A percentile compares a stretch with the other conserved stretches of the same genome.
phyloP scores from a whole-genome alignment of 2,329 filamentous ascomycete genomes.

The Cordyceps cateniannulata region DNA sequence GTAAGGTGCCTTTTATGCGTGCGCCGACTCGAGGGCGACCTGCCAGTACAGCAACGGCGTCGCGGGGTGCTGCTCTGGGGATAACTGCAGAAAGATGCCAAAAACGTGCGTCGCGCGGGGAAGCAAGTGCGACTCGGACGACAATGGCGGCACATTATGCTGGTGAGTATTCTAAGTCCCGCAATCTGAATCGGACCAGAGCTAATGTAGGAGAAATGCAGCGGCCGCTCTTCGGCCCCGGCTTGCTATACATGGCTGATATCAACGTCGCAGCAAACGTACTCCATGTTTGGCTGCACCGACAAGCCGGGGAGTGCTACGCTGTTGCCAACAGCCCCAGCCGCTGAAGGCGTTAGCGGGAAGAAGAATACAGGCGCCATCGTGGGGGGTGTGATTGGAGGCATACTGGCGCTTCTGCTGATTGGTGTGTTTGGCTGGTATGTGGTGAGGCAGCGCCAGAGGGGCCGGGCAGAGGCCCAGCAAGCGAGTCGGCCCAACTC shows the following conservation, averaged over 20 bases:
- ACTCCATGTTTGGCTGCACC: conserved; percentile 5
- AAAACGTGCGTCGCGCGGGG: background rate
- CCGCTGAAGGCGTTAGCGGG: background rate
- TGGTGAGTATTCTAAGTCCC: background rate
- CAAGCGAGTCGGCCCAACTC: background rate
- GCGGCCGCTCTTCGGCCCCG: background rate
- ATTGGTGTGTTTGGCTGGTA: background rate
- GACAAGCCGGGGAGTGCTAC: conserved; percentile 6
- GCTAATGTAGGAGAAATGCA: background rate
- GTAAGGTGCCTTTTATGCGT: background rate
- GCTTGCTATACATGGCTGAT: conserved; percentile 8
- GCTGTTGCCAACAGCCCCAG: conserved; percentile 1
- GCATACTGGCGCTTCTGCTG: background rate
- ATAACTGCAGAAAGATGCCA: background rate
- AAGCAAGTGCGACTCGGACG: background rate
- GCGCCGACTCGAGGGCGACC: background rate
- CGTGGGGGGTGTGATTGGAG: background rate
- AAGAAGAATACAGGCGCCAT: background rate
- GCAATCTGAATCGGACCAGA: no score
- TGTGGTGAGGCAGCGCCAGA: background rate
- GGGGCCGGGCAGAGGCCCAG: background rate
- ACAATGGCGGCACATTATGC: background rate
- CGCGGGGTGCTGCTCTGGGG: background rate
- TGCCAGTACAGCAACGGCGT: conserved; percentile 1
- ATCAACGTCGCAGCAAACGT: background rate